Evolutionary conservation across 352 stramenopile species (phyloP), one percentile per base, ranked within the genome.

Genomic region (Globisporangium yorkense): DNA sequence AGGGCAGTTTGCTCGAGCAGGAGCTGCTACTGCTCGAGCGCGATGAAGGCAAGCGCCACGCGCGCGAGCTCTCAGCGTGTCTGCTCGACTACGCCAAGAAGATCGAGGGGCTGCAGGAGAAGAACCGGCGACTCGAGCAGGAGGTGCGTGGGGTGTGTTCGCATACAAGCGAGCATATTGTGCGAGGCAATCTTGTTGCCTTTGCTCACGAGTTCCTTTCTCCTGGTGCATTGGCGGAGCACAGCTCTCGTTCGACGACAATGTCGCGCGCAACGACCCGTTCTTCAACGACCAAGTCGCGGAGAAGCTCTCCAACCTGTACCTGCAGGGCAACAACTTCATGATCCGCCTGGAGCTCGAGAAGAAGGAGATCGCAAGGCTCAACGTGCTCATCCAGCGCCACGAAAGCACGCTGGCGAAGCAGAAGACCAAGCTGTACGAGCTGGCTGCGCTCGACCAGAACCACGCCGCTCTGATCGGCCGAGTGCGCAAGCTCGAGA

Each of bases 241-340:
- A 6, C 37, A 92, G 84, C 70, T 92, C 4, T 80, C 83, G 44
- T 91, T 94, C 53, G 81, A 94, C 54, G 71, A 86, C 54, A 65
- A 89, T 48, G 72, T 77, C 31, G 69, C 72, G 1, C 77, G 84
- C 8, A 72, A 88, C 16, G 77, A 94, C 37, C 84, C 84, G 35
- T 90, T 85, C 56, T 88, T 84, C 67, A 92, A 92, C 45, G 75
- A 90, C 0, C 67, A 80, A 21, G 70, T 77, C 1, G 77, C 77
- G 48, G 81, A 90, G 47, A 89, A 92, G 66, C 67, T 94, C 40
- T 89, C 77, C 15, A 80, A 89, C 39, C 18, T 94, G 53, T 88
- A 91, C 27, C 24, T 84, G 10, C 77, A 94, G 61, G 84, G 80
- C 39, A 94, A 92, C 67, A 89, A 94, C 55, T 77, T 88, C 27